Evolutionary conservation across 495 filamentous ascomycete species (phyloP), one percentile per base, ranked within the genome.

Genomic region (Massariosphaeria phaeospora): DNA sequence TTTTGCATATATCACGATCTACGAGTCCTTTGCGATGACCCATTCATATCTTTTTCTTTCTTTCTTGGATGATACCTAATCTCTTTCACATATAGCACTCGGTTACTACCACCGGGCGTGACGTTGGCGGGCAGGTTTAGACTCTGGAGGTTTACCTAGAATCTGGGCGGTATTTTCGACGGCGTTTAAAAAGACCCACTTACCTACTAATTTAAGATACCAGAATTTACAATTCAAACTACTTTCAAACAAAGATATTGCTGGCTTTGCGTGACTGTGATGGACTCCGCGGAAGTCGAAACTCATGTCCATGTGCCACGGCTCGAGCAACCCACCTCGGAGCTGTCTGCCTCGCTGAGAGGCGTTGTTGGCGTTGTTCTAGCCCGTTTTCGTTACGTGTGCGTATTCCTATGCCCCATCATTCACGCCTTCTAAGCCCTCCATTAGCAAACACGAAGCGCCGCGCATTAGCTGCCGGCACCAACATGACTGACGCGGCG

Each of bases 401-500:
- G n/a, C n/a, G n/a, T n/a, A n/a, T n/a, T n/a, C n/a, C n/a, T n/a
- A n/a, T n/a, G n/a, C n/a, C n/a, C n/a, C n/a, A n/a, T n/a, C n/a
- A n/a, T n/a, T n/a, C n/a, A n/a, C n/a, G n/a, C n/a, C n/a, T n/a
- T n/a, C 9, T 21, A 40, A 40, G 38, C 38, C 38, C 38, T 21
- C 2, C 38, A 40, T 40, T 21, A 40, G 38, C 38, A 40, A n/a
- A 40, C 38, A 40, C 41, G 41, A 45, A 17, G 6, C 41, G 41
- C 41, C 21, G 41, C 41, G 41, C 41, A 45, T 45, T 45, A 45
- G 41, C 41, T 45, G 41, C 41, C 41, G 41, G 3, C 38, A 2
- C 20, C 15, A 20, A 20, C 3, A 7, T 13, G 29, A 33, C 29
- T 13, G 13, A 33, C 7, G 29, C 29, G 4, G 38, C 24, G 17